Evolutionary conservation across 345 rosid species (phyloP).

Genomic region (Boechera divaricarpa): DNA sequence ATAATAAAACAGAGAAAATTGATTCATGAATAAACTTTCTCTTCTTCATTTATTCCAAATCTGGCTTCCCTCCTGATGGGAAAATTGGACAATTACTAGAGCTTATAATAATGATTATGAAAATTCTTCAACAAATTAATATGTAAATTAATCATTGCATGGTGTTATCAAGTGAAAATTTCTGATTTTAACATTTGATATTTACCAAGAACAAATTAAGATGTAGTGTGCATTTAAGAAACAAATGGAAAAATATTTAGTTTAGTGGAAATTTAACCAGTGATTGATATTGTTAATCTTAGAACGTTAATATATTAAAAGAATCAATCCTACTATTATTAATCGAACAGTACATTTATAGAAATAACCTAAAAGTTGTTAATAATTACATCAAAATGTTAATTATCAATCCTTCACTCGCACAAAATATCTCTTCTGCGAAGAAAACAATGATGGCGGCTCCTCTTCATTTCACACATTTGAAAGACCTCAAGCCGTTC

Average conservation of each 20-base stretch:
- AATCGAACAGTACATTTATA: too few relatives aligned
- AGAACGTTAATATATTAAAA: not conserved
- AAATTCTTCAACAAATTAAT: not conserved
- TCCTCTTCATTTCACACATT: too few relatives aligned
- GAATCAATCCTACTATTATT: too few relatives aligned
- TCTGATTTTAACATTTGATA: not conserved
- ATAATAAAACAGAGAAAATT: constrained; percentile 40
- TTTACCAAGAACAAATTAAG: constrained; percentile 1
- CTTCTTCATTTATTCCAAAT: constrained; percentile 8
- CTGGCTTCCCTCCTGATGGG: not conserved
- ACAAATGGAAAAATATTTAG: not conserved
- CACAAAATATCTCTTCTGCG: too few relatives aligned
- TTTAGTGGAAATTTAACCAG: not conserved
- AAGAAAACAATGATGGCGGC: too few relatives aligned
- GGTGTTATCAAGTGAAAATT: not conserved
- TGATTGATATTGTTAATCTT: not conserved
- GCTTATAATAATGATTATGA: not conserved
- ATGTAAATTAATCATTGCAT: not conserved
- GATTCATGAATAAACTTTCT: constrained; percentile 26
- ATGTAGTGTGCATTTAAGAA: not conserved
- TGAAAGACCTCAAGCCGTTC: too few relatives aligned
- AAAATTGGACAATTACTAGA: constrained; percentile 2
- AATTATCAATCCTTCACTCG: too few relatives aligned
- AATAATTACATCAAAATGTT: too few relatives aligned
- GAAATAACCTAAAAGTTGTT: too few relatives aligned